phyloP scores from a whole-genome alignment of 371 early-diverging fungal genomes.

The Circinella minor region DNA sequence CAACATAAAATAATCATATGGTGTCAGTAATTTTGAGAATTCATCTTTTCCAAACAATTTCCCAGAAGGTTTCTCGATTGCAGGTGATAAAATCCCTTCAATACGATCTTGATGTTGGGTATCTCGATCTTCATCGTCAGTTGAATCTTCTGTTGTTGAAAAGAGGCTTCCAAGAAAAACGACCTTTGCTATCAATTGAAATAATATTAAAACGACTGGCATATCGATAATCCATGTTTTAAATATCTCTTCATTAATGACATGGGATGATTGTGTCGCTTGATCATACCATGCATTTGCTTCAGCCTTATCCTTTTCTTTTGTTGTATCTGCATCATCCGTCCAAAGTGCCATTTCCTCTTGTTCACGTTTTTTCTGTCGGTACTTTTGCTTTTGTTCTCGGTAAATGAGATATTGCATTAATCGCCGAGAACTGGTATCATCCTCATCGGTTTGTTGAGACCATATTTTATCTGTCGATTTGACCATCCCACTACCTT shows the following conservation, averaged over 20 bases:
- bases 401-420: conserved; percentile 25
- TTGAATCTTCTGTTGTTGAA: background rate
- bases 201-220: conserved; percentile 21
- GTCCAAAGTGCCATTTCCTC: conserved; percentile 27
- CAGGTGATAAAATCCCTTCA: conserved; percentile 30
- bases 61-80: conserved; percentile 12
- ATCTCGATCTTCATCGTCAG: background rate
- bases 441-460: conserved; percentile 1
- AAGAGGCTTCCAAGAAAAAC: conserved; percentile 16
- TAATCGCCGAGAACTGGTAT: conserved; percentile 10
- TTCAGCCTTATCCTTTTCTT: background rate
- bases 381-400: conserved; percentile 16
- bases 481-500: conserved; percentile 18
- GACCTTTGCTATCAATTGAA: conserved; percentile 21
- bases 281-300: conserved; percentile 23
- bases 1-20: conserved; percentile 44
- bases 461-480: conserved; percentile 5
- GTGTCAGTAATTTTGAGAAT: conserved; percentile 36
- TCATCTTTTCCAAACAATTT: conserved; percentile 5
- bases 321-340: conserved; percentile 7
- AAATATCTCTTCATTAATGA: conserved; percentile 25
- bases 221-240: conserved; percentile 32
- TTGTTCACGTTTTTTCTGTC: conserved; percentile 13
- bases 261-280: conserved; percentile 13
- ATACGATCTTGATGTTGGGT: conserved; percentile 27